These are phyloP conservation scores for Lineolata rhizophorae DNA, from an alignment of 495 filamentous ascomycete genomes.

Conservation along the genomic window DNA sequence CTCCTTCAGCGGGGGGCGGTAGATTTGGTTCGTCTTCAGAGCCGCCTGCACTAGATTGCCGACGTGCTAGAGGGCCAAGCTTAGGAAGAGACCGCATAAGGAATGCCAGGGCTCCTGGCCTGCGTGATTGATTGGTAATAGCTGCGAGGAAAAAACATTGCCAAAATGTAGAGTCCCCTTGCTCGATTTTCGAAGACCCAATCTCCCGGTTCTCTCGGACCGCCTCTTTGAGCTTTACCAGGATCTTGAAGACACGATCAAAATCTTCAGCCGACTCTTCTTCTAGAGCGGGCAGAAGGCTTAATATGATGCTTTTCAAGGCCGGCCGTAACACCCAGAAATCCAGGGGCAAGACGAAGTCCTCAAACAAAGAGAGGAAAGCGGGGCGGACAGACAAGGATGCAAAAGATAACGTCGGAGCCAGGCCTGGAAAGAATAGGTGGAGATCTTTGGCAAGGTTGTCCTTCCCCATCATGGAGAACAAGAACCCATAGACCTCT, in stretches of 20 bases:
- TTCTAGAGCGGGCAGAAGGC: slow-evolving; percentile 75
- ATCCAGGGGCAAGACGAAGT: slow-evolving; percentile 50
- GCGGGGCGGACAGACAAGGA: slow-evolving; percentile 69
- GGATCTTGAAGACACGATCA: slow-evolving; percentile 55
- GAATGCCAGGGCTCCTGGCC: slow-evolving; percentile 73
- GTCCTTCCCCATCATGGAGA: slow-evolving; percentile 52
- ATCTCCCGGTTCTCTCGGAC: slow-evolving; percentile 19
- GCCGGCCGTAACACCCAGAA: slow-evolving; percentile 54
- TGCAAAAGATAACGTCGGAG: slow-evolving; percentile 75
- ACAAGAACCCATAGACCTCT: slow-evolving; percentile 81
- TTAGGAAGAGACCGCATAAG: slow-evolving; percentile 58
- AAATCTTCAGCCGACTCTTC: slow-evolving; percentile 96
- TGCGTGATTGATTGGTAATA: slow-evolving; percentile 65
- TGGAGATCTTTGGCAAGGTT: slow-evolving; percentile 59
- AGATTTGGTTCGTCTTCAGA: slow-evolving; percentile 5
- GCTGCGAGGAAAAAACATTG: slow-evolving; percentile 89
- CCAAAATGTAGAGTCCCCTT: slow-evolving; percentile 82
- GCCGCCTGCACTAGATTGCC: neutral
- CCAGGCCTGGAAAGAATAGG: slow-evolving; percentile 74
- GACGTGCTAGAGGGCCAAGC: no score
- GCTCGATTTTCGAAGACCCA: slow-evolving; percentile 13
- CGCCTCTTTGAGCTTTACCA: slow-evolving; percentile 55
- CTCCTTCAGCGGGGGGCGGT: slow-evolving; percentile 33
- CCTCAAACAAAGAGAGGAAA: slow-evolving; percentile 68
- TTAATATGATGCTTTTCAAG: slow-evolving; percentile 67